Conservation (phyloP, 495 filamentous ascomycete genomes). For the Neurospora sp. region DNA sequence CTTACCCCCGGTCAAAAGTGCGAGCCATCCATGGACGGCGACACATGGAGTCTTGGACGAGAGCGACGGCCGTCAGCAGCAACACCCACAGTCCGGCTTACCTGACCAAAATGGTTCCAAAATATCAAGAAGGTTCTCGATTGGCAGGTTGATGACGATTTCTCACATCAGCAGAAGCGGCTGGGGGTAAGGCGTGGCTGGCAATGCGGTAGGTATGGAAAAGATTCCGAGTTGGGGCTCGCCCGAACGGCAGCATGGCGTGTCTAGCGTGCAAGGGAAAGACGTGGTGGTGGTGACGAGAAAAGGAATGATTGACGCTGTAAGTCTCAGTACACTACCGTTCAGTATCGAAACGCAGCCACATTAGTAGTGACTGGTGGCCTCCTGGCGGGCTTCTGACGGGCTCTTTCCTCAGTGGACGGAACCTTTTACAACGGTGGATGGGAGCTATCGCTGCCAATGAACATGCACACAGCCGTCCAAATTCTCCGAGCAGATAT, state of each 20-base stretch:
- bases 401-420: not conserved
- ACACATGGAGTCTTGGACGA: not conserved
- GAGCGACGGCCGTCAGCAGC: not conserved
- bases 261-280: not conserved
- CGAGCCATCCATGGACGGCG: not conserved
- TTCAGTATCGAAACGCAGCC: not conserved
- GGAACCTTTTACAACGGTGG: not conserved
- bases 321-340: not conserved
- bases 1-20: not conserved
- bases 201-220: not conserved
- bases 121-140: not conserved
- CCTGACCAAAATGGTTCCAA: not conserved
- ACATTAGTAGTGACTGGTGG: not conserved
- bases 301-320: not conserved
- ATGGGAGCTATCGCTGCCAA: not conserved
- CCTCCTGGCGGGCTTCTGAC: not conserved
- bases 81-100: not conserved
- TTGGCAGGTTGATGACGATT: not conserved
- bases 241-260: not conserved
- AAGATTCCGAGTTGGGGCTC: not conserved
- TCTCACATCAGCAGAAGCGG: not conserved
- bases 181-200: not conserved
- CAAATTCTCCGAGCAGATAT: not conserved
- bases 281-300: not conserved
- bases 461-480: not conserved